Conservation (phyloP, 306 rosid species). For the Begonia loranthoides region DNA sequence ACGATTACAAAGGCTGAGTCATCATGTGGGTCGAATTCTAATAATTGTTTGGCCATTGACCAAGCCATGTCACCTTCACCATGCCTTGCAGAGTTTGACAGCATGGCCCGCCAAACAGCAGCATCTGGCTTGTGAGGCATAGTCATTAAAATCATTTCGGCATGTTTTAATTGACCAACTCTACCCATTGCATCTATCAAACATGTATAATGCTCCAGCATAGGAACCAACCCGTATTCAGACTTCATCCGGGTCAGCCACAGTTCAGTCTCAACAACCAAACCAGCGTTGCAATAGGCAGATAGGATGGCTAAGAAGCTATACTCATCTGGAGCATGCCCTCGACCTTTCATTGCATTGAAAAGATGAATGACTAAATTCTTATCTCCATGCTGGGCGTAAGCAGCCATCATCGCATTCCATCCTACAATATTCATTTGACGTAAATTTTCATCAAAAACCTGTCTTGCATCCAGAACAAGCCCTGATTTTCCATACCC, state of each 20-base stretch:
- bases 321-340: slow-evolving; percentile 54
- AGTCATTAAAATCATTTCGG: slow-evolving; percentile 47
- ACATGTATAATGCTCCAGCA: slow-evolving; percentile 78
- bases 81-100: slow-evolving; percentile 49
- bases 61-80: slow-evolving; percentile 49
- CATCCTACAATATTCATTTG: slow-evolving; percentile 54
- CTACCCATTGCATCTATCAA: slow-evolving; percentile 70
- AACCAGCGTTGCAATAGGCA: slow-evolving; percentile 42
- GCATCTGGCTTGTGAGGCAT: slow-evolving; percentile 72
- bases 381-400: slow-evolving; percentile 70
- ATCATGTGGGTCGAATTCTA: slow-evolving; percentile 55
- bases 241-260: slow-evolving; percentile 59
- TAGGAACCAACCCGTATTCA: slow-evolving; percentile 49
- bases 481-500: slow-evolving; percentile 74
- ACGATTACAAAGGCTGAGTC: slow-evolving; percentile 67
- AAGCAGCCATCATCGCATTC: slow-evolving; percentile 77
- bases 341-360: slow-evolving; percentile 27
- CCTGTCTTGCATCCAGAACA: slow-evolving; percentile 47
- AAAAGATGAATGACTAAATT: slow-evolving; percentile 27
- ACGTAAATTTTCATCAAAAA: slow-evolving; percentile 35
- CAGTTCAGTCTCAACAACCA: slow-evolving; percentile 33
- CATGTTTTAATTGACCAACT: slow-evolving; percentile 46
- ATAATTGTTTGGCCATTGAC: slow-evolving; percentile 43
- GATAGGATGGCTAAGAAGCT: slow-evolving; percentile 60
- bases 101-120: slow-evolving; percentile 80